Conservation (phyloP, 371 early-diverging fungal species). For the Capillidium rhysosporum region DNA sequence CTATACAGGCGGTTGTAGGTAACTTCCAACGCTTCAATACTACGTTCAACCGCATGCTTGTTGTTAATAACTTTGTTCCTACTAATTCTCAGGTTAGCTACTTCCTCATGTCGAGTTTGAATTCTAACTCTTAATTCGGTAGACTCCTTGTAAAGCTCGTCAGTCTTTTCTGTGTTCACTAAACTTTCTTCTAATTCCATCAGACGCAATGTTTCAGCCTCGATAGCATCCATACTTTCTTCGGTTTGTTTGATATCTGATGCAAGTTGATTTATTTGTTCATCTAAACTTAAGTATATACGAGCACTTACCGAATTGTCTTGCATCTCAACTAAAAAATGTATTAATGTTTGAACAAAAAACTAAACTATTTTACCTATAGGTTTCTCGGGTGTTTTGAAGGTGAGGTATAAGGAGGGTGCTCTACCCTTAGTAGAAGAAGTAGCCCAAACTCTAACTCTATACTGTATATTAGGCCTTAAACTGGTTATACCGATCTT, state of each 20-base stretch:
- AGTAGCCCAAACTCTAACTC: conserved; percentile 1
- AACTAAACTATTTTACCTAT: not conserved
- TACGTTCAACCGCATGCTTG: too few relatives aligned
- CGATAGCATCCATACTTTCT: not conserved
- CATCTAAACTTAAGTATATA: not conserved
- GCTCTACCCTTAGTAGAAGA: conserved; percentile 2
- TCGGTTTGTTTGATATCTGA: not conserved
- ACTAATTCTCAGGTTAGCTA: too few relatives aligned
- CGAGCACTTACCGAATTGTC: not conserved
- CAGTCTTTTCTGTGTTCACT: too few relatives aligned
- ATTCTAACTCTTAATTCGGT: too few relatives aligned
- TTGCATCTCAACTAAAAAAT: not conserved
- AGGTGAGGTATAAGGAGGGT: not conserved
- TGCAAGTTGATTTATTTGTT: not conserved
- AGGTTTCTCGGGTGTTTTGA: not conserved
- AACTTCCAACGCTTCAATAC: too few relatives aligned
- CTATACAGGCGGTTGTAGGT: too few relatives aligned
- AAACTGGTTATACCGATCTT: not conserved
- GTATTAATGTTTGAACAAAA: too few relatives aligned
- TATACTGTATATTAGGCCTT: conserved; percentile 1
- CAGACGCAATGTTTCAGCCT: not conserved
- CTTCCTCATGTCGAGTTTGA: too few relatives aligned
- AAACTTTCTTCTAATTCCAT: not conserved
- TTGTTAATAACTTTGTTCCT: too few relatives aligned
- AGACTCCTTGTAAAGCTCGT: too few relatives aligned